These are phyloP conservation scores for Lodderomyces beijingensis DNA, from an alignment of 1,139 yeast species.

Conservation along the genomic window DNA sequence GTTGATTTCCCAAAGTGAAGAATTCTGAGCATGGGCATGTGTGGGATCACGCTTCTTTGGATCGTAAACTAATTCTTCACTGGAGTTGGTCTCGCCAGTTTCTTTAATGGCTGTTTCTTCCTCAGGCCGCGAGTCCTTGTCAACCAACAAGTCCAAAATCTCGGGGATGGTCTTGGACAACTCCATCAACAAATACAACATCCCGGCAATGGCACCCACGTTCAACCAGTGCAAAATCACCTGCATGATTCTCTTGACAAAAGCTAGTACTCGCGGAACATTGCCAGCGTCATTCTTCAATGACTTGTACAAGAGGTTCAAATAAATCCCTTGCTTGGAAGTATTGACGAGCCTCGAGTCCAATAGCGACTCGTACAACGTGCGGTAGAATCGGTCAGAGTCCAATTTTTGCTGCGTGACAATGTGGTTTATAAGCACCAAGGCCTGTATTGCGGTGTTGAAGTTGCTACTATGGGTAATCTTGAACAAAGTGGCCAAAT, in stretches of 20 bases:
- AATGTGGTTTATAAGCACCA: slow-evolving; percentile 79
- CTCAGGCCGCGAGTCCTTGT: slow-evolving; percentile 32
- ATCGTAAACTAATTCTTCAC: slow-evolving; percentile 49
- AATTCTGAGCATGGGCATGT: slow-evolving; percentile 72
- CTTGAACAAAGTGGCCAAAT: slow-evolving; percentile 77
- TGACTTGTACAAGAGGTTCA: slow-evolving; percentile 81
- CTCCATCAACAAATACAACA: slow-evolving; percentile 72
- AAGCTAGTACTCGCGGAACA: slow-evolving; percentile 71
- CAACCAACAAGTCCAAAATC: slow-evolving; percentile 40
- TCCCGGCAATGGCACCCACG: slow-evolving; percentile 87
- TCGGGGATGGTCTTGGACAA: slow-evolving; percentile 44
- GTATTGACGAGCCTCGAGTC: slow-evolving; percentile 81
- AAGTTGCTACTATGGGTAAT: slow-evolving; percentile 94
- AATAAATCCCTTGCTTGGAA: slow-evolving; percentile 84
- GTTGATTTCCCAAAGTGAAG: slow-evolving; percentile 83
- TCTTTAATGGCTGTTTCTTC: slow-evolving; percentile 10
- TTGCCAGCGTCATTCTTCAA: slow-evolving; percentile 64
- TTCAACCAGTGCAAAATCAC: slow-evolving; percentile 82
- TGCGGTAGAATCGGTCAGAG: slow-evolving; percentile 77
- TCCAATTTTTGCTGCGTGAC: slow-evolving; percentile 51
- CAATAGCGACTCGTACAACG: slow-evolving; percentile 83
- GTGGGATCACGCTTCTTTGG: slow-evolving; percentile 88
- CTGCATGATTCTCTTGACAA: slow-evolving; percentile 86
- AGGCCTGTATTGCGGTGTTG: slow-evolving; percentile 91
- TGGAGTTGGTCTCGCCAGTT: slow-evolving; percentile 7